These are phyloP conservation scores for Cyberlindnera mycetangii DNA, from an alignment of 805 yeast species.

Conservation along the genomic window DNA sequence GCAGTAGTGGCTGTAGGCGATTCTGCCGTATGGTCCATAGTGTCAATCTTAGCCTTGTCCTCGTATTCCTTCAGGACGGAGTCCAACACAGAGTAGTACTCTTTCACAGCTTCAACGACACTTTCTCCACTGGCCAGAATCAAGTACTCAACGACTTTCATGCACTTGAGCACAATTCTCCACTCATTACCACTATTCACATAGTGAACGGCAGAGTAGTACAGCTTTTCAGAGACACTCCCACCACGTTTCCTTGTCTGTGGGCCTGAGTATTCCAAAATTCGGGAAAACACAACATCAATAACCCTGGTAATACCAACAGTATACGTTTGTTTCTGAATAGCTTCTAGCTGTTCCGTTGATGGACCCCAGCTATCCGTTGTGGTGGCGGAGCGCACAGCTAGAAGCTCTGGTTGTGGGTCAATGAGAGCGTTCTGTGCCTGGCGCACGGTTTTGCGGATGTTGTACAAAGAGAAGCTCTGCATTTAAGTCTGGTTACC, in stretches of 20 bases:
- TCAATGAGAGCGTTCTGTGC: constrained; percentile 38
- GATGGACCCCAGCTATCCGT: constrained; percentile 56
- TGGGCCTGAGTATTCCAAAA: constrained; percentile 16
- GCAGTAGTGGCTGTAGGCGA: constrained; percentile 1
- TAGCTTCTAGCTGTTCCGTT: constrained; percentile 38
- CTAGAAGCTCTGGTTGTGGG: constrained; percentile 36
- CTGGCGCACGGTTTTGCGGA: constrained; percentile 37
- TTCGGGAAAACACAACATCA: constrained; percentile 31
- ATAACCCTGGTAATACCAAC: constrained; percentile 30
- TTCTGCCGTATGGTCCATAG: neutral
- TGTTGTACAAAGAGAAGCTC: constrained; percentile 35
- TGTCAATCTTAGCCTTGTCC: constrained; percentile 1
- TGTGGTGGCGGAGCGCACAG: constrained; percentile 38
- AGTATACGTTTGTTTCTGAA: constrained; percentile 7
- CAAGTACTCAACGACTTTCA: constrained; percentile 33
- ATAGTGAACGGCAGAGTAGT: constrained; percentile 28
- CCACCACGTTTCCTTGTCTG: neutral
- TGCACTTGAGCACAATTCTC: constrained; percentile 38
- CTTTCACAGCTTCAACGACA: constrained; percentile 1
- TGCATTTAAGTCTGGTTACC: no score
- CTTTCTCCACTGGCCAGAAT: constrained; percentile 22
- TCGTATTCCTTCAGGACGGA: neutral
- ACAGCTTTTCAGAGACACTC: neutral
- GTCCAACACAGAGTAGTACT: constrained; percentile 1
- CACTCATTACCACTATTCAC: constrained; percentile 40